These are phyloP conservation scores for Xylariaceae sp. DNA, from an alignment of 2,329 filamentous ascomycete genomes.

Conservation along the genomic window DNA sequence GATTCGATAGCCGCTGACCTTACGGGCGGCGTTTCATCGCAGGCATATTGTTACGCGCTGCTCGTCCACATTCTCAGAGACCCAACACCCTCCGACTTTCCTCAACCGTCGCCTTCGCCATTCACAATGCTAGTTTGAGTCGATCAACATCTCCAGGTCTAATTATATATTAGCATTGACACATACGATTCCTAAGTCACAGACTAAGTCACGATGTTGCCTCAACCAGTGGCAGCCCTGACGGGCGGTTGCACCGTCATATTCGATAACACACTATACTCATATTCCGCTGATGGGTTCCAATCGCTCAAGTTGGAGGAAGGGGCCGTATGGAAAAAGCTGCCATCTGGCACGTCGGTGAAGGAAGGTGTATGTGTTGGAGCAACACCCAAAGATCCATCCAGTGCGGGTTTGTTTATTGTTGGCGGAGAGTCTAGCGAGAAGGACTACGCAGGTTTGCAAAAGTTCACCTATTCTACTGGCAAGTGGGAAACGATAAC, in stretches of 20 bases:
- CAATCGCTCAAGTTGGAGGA: constrained; percentile 64
- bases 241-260: constrained; percentile 77
- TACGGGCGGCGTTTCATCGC: constrained; percentile 11
- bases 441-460: constrained; percentile 65
- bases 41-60: constrained; percentile 19
- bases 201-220: constrained; percentile 51
- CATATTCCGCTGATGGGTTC: constrained; percentile 70
- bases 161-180: constrained; percentile 13
- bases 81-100: not conserved
- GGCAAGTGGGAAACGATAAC: constrained; percentile 47
- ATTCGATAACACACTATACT: constrained; percentile 76
- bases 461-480: constrained; percentile 56
- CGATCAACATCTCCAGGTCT: constrained; percentile 13
- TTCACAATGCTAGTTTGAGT: constrained; percentile 26
- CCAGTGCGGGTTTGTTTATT: constrained; percentile 65
- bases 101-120: constrained; percentile 6
- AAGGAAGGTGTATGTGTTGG: constrained; percentile 73
- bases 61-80: constrained; percentile 12
- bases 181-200: not conserved
- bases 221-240: constrained; percentile 63
- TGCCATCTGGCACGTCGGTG: constrained; percentile 63
- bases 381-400: constrained; percentile 54
- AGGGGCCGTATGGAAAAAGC: constrained; percentile 65
- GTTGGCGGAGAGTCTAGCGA: constrained; percentile 64
- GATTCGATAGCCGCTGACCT: constrained; percentile 1